Base-by-base conservation (phyloP, 768 basidiomycete species). In the Amylocystis lapponica region DNA sequence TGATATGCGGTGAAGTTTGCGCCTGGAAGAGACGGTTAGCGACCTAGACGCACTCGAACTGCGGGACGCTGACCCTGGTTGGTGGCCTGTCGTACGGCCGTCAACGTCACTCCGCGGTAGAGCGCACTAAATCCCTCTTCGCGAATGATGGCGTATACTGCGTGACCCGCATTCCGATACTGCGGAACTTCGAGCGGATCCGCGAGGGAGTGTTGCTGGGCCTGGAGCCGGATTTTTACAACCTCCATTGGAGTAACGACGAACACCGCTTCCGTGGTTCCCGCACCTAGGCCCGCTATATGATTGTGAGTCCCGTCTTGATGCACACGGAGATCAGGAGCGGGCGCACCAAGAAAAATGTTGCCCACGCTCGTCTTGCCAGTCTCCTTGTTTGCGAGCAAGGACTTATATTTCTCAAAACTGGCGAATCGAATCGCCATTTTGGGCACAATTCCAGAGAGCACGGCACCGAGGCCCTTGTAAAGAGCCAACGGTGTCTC, bases 161-260 rank as follows among this genome's bases (percentile, higher is more conserved):
- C 95, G 66, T 99, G 96, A 0, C 84, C 93, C 12, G 96, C 96
- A 67, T 96, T 98, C 21, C 95, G 78, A 65, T 99, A 99, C 63
- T 86, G 78, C 4, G 96, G 96, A 13, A 79, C 71, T 58, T 99
- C 96, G 41, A 95, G 66, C 27, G 96, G 96, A 64, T 99, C 96
- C 6, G 93, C 90, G 36, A 99, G 73, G 17, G 95, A 98, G 64
- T 98, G 96, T 58, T 88, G 86, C 59, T 99, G 96, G 3, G 96
- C 95, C 66, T 99, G 96, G 55, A 99, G 68, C 21, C 96, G 80
- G 59, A 99, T 98, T 74, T 98, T 98, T 61, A 99, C 89, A 16
- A 98, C 96, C 61, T 99, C 96, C 96, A 99, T 98, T 0, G 96
- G 96, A 34, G 88, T 95, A 10, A 99, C 96, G 34, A 99, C 91